Base-by-base conservation (phyloP, 306 rosid genomes). In the Begonia peltatifolia region DNA sequence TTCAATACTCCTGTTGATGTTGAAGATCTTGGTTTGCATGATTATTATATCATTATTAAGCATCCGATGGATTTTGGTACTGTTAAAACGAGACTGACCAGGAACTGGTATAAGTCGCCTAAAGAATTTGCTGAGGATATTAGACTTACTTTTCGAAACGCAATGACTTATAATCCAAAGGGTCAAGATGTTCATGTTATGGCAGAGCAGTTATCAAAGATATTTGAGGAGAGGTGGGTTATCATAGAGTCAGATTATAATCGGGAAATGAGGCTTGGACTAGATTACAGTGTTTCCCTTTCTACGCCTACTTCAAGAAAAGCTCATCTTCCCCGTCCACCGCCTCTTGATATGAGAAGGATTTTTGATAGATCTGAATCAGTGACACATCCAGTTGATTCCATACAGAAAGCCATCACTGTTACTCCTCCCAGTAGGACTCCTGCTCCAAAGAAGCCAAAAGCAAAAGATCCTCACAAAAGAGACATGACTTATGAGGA, bases 121-220 rank as follows among this genome's bases (percentile, higher is more conserved):
- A 82, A 71, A 76, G 97, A 88, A 64, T 88, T 84, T 68, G 95
- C 95, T 4, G 97, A 84, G 82, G 97, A 88, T 58, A 95, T 88
- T 68, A 84, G 89, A 88, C 97, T 88, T 62, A 73, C 95, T 15
- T 82, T 88, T 70, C 56, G 3, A 16, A 88, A 88, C 72, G 97
- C 97, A 35, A 88, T 88, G 95, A 84, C 82, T 12, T 88, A 84
- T 71, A 88, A 88, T 64, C 93, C 97, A 0, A 46, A 67, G 17
- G 97, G 97, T 12, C 97, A 88, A 59, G 97, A 88, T 58, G 97
- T 88, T 70, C 95, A 88, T 74, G n/a, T 79, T 63, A 88, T 88
- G 95, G 95, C 95, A 2, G 97, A 84, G 76, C 79, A 75, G 76
- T 68, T 88, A 30, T 63, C 70, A 50, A 79, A 69, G 72, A 60